A percentile compares a stretch with the other conserved stretches of the same genome.
These are phyloP conservation scores for Cryptococcus floricola DNA, from an alignment of 1,284 basidiomycete species.

Conservation along the genomic window DNA sequence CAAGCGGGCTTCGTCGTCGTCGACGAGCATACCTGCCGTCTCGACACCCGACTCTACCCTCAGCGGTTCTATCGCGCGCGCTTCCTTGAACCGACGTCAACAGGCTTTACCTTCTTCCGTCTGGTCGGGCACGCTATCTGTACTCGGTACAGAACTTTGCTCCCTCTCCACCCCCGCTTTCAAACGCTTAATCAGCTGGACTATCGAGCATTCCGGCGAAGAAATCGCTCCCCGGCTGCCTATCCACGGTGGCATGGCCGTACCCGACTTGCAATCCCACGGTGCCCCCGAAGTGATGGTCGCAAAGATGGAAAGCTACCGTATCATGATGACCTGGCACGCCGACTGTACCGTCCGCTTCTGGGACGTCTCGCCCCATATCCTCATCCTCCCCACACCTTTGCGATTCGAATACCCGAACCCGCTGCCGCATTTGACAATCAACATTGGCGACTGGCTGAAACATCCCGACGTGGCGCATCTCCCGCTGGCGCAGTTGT, in stretches of 20 bases:
- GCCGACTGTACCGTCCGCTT: constrained; percentile 59
- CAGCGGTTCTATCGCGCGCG: constrained; percentile 1
- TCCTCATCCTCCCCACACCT: constrained; percentile 55
- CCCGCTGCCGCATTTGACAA: constrained; percentile 60
- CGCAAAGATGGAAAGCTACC: constrained; percentile 57
- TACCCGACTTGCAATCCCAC: constrained; percentile 42
- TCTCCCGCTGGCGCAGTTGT: constrained; percentile 42
- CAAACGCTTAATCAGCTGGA: constrained; percentile 41
- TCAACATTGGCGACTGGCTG: constrained; percentile 57
- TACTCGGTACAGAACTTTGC: constrained; percentile 41
- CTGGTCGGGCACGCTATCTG: constrained; percentile 40
- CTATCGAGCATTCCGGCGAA: constrained; percentile 34
- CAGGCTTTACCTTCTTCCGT: constrained; percentile 40
- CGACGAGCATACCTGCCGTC: constrained; percentile 17
- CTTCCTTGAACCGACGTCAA: constrained; percentile 19
- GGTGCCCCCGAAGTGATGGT: constrained; percentile 44
- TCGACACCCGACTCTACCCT: constrained; percentile 23
- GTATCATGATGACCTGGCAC: constrained; percentile 65
- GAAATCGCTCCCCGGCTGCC: constrained; percentile 41
- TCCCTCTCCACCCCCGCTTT: constrained; percentile 42
- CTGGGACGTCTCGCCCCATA: constrained; percentile 59
- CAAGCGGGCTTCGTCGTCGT: constrained; percentile 25
- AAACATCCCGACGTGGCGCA: constrained; percentile 39
- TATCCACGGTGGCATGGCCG: constrained; percentile 45
- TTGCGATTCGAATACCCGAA: constrained; percentile 58